These are phyloP conservation scores for Taxawa tesnikishii DNA, from an alignment of 2,329 filamentous ascomycete genomes.

Conservation along the genomic window DNA sequence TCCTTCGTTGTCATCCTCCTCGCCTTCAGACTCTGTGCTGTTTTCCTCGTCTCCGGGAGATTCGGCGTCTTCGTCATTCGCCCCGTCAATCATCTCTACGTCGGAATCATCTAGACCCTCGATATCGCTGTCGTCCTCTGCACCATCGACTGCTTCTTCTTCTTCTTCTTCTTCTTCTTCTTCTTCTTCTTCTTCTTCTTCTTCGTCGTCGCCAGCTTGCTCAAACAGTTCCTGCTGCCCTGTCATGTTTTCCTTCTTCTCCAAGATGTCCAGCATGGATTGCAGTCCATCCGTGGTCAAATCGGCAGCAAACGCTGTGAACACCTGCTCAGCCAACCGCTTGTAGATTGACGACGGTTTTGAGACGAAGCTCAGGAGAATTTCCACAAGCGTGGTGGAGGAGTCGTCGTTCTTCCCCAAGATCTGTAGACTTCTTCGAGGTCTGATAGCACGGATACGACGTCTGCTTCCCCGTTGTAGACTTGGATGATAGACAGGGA, in stretches of 20 bases:
- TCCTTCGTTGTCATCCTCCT: conserved; percentile 24
- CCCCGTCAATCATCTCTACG: conserved; percentile 13
- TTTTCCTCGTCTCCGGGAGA: conserved; percentile 24
- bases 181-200: conserved; percentile 23
- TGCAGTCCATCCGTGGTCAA: conserved; percentile 63
- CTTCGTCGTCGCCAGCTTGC: conserved; percentile 35
- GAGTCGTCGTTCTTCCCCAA: conserved; percentile 30
- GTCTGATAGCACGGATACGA: conserved; percentile 69
- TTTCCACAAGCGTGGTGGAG: conserved; percentile 70
- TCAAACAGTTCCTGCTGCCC: conserved; percentile 83
- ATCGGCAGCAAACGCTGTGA: conserved; percentile 65
- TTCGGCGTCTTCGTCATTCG: conserved; percentile 9
- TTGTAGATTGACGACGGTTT: conserved; percentile 75
- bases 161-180: conserved; percentile 26
- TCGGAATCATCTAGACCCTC: conserved; percentile 17
- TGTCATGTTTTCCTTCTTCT: conserved; percentile 65
- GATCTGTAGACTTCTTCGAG: conserved; percentile 63
- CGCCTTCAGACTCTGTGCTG: conserved; percentile 13
- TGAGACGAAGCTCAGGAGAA: conserved; percentile 79
- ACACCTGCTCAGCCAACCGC: conserved; percentile 78
- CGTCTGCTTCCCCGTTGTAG: conserved; percentile 81
- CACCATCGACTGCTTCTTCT: conserved; percentile 22
- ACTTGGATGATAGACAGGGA: conserved; percentile 76
- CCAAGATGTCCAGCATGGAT: conserved; percentile 55
- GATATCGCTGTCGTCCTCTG: conserved; percentile 20